These are phyloP conservation scores for Annulohypoxylon truncatum DNA, from an alignment of 2,329 filamentous ascomycete genomes.

Conservation along the genomic window DNA sequence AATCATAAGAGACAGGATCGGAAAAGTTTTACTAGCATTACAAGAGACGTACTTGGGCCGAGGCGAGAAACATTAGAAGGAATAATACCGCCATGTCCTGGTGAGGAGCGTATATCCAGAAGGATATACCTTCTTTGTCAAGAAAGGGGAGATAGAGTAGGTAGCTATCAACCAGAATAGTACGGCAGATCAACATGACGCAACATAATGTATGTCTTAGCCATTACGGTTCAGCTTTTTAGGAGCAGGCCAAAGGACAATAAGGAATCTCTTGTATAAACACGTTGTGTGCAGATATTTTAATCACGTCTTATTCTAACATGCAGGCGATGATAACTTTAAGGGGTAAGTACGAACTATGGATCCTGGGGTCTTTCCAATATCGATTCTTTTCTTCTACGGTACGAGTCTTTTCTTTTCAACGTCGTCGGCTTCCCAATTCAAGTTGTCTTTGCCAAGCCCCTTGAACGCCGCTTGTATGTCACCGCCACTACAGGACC, in stretches of 20 bases:
- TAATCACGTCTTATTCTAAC: background rate
- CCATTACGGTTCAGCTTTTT: conserved; percentile 1
- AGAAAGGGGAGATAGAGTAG: background rate
- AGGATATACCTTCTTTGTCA: conserved; percentile 6
- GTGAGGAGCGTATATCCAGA: conserved; percentile 31
- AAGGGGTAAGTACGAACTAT: background rate
- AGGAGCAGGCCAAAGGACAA: background rate
- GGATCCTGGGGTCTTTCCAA: background rate
- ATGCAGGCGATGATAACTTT: no score
- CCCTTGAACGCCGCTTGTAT: background rate
- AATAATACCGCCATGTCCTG: conserved; percentile 27
- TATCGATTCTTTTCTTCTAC: background rate
- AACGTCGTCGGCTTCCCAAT: background rate
- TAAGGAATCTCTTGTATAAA: background rate
- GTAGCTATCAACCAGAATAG: background rate
- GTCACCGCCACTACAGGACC: conserved; percentile 13
- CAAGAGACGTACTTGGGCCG: conserved; percentile 20
- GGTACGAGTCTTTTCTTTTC: background rate
- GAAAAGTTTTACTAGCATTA: conserved; percentile 23
- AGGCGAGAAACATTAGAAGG: conserved; percentile 14
- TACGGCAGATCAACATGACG: background rate
- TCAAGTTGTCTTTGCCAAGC: background rate
- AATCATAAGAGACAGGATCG: background rate
- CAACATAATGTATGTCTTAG: conserved; percentile 14
- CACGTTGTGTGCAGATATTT: background rate